Percentiles rank a stretch among this genome's conserved stretches.
phyloP scores from a whole-genome alignment of 139 green algal species.

The Klebsormidium nitens region DNA sequence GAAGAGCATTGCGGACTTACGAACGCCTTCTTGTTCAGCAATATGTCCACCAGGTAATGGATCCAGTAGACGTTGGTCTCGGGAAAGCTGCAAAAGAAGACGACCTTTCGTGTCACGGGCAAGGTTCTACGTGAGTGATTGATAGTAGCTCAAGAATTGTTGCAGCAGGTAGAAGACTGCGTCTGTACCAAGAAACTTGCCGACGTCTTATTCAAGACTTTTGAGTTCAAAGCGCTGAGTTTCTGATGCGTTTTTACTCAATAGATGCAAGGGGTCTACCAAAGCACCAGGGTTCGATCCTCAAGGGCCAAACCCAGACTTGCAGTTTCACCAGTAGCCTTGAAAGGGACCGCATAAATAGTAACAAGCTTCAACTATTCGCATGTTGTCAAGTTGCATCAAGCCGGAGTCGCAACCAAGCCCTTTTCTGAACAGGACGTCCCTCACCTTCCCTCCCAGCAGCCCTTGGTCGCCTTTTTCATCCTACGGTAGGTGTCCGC shows the following conservation, averaged over 20 bases:
- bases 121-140: too few relatives aligned
- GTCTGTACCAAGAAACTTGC: not conserved
- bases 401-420: not conserved
- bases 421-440: not conserved
- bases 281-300: not conserved
- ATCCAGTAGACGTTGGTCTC: slow-evolving; percentile 91
- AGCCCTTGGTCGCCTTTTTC: slow-evolving; percentile 54
- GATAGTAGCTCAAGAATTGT: not conserved
- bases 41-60: slow-evolving; percentile 81
- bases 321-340: not conserved
- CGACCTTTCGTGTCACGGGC: too few relatives aligned
- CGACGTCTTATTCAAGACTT: too few relatives aligned
- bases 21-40: slow-evolving; percentile 59
- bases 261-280: not conserved
- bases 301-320: not conserved
- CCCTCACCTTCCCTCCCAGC: slow-evolving; percentile 55
- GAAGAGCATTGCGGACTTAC: too few relatives aligned
- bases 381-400: slow-evolving; percentile 12
- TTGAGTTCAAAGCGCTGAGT: too few relatives aligned
- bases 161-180: not conserved
- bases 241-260: too few relatives aligned
- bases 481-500: slow-evolving; percentile 84
- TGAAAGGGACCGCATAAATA: not conserved
- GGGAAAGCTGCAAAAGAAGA: slow-evolving; percentile 34
- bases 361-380: not conserved